phyloP scores from a whole-genome alignment of 2,329 filamentous ascomycete species.

The Cordyceps cateniannulata region DNA sequence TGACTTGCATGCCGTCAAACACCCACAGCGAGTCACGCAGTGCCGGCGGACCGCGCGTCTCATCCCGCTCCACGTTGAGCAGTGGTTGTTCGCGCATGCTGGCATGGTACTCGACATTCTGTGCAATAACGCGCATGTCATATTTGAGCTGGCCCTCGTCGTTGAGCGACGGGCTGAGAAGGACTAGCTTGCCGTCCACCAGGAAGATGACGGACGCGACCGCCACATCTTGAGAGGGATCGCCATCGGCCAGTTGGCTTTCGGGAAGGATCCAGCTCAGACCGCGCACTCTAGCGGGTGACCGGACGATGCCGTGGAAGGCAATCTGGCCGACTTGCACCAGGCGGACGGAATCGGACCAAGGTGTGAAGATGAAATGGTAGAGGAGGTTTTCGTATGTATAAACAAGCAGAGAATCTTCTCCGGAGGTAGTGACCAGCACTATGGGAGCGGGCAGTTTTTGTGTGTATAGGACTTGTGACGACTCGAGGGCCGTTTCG shows the following conservation, averaged over 20 bases:
- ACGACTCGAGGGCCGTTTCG: slow-evolving; percentile 69
- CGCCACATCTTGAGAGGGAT: slow-evolving; percentile 91
- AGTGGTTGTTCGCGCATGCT: slow-evolving; percentile 79
- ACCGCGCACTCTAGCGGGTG: slow-evolving; percentile 83
- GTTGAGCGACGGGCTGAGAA: slow-evolving; percentile 80
- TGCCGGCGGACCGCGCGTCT: slow-evolving; percentile 34
- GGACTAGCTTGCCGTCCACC: slow-evolving; percentile 93
- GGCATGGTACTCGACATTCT: slow-evolving; percentile 93
- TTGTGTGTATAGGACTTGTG: slow-evolving; percentile 69
- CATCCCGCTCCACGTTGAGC: slow-evolving; percentile 25
- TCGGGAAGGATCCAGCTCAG: slow-evolving; percentile 96
- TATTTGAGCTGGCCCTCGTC: slow-evolving; percentile 86
- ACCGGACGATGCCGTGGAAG: slow-evolving; percentile 91
- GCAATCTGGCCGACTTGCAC: slow-evolving; percentile 97
- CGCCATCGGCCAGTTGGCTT: slow-evolving; percentile 78
- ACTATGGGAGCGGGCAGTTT: slow-evolving; percentile 80
- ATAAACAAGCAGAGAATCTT: slow-evolving; percentile 92
- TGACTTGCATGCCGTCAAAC: slow-evolving; percentile 81
- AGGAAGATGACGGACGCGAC: slow-evolving; percentile 90
- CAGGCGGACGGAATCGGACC: slow-evolving; percentile 63
- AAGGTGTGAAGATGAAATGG: slow-evolving; percentile 81
- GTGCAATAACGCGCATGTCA: slow-evolving; percentile 93
- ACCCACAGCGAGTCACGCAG: slow-evolving; percentile 88
- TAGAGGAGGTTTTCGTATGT: slow-evolving; percentile 95
- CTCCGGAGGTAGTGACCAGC: slow-evolving; percentile 78